phyloP scores from a whole-genome alignment of 2,329 filamentous ascomycete genomes.

The Aspergillus fumigatus region DNA sequence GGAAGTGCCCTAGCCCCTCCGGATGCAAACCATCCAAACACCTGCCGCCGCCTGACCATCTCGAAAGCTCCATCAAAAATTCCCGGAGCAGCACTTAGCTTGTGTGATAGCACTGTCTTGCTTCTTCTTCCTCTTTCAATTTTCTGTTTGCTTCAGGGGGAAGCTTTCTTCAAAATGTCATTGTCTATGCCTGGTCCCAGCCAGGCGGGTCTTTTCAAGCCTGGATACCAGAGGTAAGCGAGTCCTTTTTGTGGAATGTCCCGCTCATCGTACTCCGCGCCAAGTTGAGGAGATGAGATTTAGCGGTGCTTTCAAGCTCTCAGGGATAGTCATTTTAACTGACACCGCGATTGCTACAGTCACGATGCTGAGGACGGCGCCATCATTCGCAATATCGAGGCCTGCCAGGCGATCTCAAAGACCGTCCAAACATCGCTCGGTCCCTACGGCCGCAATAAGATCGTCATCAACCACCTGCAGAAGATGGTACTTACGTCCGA shows the following conservation, averaged over 20 bases:
- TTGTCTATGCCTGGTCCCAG: constrained; percentile 92
- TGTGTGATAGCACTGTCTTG: constrained; percentile 7
- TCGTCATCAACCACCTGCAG: constrained; percentile 98
- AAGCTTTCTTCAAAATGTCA: constrained; percentile 63
- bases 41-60: constrained; percentile 22
- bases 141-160: constrained; percentile 13
- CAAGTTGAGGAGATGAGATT: background rate
- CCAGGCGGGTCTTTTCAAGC: constrained; percentile 90
- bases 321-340: background rate
- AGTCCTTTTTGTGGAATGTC: constrained; percentile 15
- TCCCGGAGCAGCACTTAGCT: constrained; percentile 27
- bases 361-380: constrained; percentile 99
- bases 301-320: background rate
- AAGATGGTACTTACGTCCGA: constrained; percentile 99
- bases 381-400: constrained; percentile 96
- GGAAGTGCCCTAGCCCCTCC: constrained; percentile 27
- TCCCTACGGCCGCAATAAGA: constrained; percentile 97
- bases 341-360: constrained; percentile 49
- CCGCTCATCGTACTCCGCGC: background rate
- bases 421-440: constrained; percentile 97
- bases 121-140: constrained; percentile 5
- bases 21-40: constrained; percentile 39
- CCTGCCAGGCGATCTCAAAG: constrained; percentile 89
- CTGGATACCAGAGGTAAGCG: constrained; percentile 88
- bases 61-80: constrained; percentile 34